These are phyloP conservation scores for Kurtzmaniella quercitrusa DNA, from an alignment of 1,139 yeast genomes.

Conservation along the genomic window DNA sequence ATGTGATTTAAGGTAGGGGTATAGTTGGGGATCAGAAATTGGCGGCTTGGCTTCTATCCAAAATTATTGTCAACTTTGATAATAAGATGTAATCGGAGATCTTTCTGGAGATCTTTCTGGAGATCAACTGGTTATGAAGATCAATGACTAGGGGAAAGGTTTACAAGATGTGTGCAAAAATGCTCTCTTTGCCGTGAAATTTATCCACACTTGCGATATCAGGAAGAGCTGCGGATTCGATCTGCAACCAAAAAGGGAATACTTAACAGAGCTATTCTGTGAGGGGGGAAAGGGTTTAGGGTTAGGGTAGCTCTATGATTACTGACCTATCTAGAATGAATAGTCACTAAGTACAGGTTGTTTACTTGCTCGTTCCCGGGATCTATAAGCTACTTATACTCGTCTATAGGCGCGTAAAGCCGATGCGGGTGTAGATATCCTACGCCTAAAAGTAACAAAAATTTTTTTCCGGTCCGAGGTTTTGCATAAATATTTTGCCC, in stretches of 20 bases:
- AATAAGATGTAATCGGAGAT: too few species aligned
- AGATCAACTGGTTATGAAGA: too few species aligned
- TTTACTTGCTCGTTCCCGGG: neutral
- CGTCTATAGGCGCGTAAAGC: neutral
- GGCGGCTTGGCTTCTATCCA: too few species aligned
- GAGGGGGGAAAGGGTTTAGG: too few species aligned
- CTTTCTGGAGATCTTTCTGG: too few species aligned
- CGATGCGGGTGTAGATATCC: neutral
- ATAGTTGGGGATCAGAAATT: too few species aligned
- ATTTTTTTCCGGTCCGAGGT: neutral
- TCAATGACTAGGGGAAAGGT: too few species aligned
- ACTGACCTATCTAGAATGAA: too few species aligned
- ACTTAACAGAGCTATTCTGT: too few species aligned
- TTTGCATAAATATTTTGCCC: neutral
- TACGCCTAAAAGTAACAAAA: neutral
- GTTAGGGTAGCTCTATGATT: neutral
- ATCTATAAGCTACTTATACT: neutral
- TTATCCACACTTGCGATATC: neutral
- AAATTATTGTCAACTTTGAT: too few species aligned
- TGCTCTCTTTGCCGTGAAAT: neutral
- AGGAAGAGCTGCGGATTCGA: neutral
- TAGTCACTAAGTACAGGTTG: neutral
- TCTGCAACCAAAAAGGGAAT: neutral
- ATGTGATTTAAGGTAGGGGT: too few species aligned
- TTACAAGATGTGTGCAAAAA: neutral